Conservation (phyloP, 768 basidiomycete species). For the Termitomyces heimii region DNA sequence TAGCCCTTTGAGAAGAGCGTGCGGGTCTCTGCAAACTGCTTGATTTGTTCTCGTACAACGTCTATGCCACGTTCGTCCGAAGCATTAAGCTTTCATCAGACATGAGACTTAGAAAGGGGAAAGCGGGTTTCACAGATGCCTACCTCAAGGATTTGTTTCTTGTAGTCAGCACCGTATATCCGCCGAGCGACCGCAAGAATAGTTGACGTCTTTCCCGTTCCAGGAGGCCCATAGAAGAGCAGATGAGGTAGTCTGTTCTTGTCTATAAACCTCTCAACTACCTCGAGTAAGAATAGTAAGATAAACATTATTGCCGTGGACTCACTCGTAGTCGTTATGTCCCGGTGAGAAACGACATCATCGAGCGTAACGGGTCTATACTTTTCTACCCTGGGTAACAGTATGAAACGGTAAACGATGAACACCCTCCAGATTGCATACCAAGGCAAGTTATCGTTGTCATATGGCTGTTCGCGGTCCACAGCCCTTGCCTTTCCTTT, state of each 20-base stretch:
- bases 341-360: constrained; percentile 95
- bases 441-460: constrained; percentile 81
- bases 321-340: constrained; percentile 92
- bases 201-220: constrained; percentile 97
- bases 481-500: constrained; percentile 73
- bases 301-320: constrained; percentile 5
- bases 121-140: constrained; percentile 9
- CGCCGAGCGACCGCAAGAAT: constrained; percentile 93
- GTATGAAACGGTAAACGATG: background rate
- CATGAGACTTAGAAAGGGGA: background rate
- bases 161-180: constrained; percentile 83
- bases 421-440: constrained; percentile 21
- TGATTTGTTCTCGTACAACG: constrained; percentile 97
- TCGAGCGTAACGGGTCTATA: constrained; percentile 88
- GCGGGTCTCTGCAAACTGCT: constrained; percentile 95
- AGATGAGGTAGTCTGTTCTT: constrained; percentile 93
- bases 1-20: constrained; percentile 89
- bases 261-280: constrained; percentile 96
- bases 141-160: constrained; percentile 94
- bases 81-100: constrained; percentile 71
- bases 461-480: constrained; percentile 32
- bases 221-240: constrained; percentile 96
- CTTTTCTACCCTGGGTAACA: constrained; percentile 83
- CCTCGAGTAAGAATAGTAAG: constrained; percentile 7
- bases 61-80: constrained; percentile 99